These are phyloP conservation scores for Penicillium frequentans DNA, from an alignment of 2,329 filamentous ascomycete genomes.

Conservation along the genomic window DNA sequence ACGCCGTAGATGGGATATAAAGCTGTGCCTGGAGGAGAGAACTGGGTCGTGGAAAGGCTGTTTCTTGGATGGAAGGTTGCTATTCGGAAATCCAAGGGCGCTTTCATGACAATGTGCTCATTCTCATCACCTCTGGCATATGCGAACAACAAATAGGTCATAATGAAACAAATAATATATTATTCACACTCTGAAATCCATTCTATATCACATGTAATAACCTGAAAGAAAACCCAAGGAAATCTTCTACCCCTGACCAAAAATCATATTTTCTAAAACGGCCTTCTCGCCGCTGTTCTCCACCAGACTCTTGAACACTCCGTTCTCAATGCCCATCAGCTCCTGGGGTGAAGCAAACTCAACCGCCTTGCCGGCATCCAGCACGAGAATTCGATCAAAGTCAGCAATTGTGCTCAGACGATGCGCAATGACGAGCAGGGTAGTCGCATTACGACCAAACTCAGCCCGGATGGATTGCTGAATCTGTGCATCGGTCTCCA, in stretches of 20 bases:
- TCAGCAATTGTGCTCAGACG: conserved; percentile 74
- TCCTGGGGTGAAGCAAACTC: conserved; percentile 68
- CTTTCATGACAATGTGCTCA: conserved; percentile 10
- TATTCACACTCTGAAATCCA: conserved; percentile 9
- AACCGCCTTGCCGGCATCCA: conserved; percentile 66
- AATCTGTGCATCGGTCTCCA: conserved; percentile 72
- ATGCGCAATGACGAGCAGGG: conserved; percentile 73
- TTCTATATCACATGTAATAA: conserved; percentile 2
- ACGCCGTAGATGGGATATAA: conserved; percentile 4
- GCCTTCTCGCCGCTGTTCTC: conserved; percentile 26
- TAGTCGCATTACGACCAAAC: conserved; percentile 61
- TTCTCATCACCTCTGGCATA: background rate
- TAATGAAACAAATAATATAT: background rate
- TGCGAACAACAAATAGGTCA: background rate
- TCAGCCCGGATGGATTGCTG: conserved; percentile 73
- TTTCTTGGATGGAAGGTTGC: background rate
- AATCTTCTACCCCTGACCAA: conserved; percentile 6
- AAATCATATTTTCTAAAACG: conserved; percentile 25
- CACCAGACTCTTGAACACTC: conserved; percentile 24
- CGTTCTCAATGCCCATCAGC: conserved; percentile 48
- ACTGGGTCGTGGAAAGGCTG: conserved; percentile 10
- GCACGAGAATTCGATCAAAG: conserved; percentile 72
- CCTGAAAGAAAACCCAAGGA: background rate
- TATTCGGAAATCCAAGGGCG: background rate
- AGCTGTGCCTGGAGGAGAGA: background rate